Evolutionary conservation across 805 yeast species (phyloP).

Genomic region (Lipomyces sp.): DNA sequence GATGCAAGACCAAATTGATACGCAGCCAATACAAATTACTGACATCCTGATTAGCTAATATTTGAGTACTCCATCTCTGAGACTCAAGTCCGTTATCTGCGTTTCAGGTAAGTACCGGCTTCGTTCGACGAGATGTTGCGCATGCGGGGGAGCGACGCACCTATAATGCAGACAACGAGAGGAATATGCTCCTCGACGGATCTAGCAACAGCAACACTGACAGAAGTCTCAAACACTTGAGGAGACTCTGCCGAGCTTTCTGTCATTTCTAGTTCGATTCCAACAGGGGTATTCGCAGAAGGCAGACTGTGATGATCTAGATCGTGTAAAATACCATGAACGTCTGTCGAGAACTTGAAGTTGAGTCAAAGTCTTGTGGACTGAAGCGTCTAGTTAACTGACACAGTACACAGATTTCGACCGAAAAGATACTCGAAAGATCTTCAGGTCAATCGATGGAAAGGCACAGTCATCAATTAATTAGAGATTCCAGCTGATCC

Average conservation of each 20-base stretch:
- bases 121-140: too few species aligned
- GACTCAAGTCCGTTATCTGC: slow-evolving; percentile 13
- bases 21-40: neutral
- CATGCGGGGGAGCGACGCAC: slow-evolving; percentile 3
- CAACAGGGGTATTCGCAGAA: too few species aligned
- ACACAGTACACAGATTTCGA: too few species aligned
- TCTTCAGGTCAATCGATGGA: too few species aligned
- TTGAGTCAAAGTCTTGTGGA: too few species aligned
- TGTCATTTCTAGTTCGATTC: neutral
- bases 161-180: slow-evolving; percentile 23
- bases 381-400: too few species aligned
- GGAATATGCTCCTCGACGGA: slow-evolving; percentile 22
- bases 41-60: slow-evolving; percentile 17
- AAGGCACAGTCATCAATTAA: too few species aligned
- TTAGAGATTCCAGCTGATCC: too few species aligned
- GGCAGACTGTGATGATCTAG: too few species aligned
- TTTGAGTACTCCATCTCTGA: slow-evolving; percentile 15
- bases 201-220: slow-evolving; percentile 21
- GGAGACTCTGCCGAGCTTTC: slow-evolving; percentile 1
- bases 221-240: slow-evolving; percentile 24
- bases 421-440: too few species aligned
- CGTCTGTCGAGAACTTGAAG: too few species aligned
- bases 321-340: too few species aligned
- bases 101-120: neutral
- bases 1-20: neutral